A percentile compares a stretch with the other conserved stretches of the same genome.
Evolutionary conservation across 192 early-diverging fungal genomes (phyloP).

Genomic region (Phycomyces blakesleeanus): DNA sequence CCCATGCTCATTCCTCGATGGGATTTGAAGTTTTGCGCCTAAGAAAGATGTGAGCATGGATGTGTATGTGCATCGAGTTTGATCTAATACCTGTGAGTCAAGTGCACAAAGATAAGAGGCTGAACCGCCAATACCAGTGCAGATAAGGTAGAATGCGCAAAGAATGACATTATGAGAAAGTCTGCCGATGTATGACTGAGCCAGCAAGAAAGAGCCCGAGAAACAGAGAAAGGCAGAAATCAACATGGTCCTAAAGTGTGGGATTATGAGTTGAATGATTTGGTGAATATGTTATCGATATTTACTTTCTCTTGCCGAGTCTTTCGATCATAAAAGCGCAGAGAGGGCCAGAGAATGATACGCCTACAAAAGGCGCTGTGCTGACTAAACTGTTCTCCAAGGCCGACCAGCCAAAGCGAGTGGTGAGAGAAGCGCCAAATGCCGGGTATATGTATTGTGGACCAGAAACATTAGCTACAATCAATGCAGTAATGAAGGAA

Average conservation of each 20-base stretch:
- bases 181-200: slow-evolving; percentile 24
- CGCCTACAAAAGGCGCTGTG: slow-evolving; percentile 28
- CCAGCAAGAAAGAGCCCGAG: slow-evolving; percentile 19
- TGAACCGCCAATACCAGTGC: slow-evolving; percentile 20
- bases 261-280: not conserved
- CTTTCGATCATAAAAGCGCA: slow-evolving; percentile 27
- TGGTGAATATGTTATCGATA: not conserved
- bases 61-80: not conserved
- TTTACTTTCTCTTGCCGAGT: slow-evolving; percentile 12
- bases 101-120: slow-evolving; percentile 28
- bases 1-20: slow-evolving; percentile 36
- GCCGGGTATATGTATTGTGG: slow-evolving; percentile 32
- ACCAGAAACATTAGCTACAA: slow-evolving; percentile 31
- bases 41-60: not conserved
- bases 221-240: slow-evolving; percentile 20
- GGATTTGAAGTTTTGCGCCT: slow-evolving; percentile 29
- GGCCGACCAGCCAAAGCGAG: slow-evolving; percentile 26
- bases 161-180: slow-evolving; percentile 18
- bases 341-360: slow-evolving; percentile 32
- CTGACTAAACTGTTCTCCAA: slow-evolving; percentile 35
- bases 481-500: slow-evolving; percentile 27
- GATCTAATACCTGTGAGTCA: slow-evolving; percentile 27
- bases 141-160: slow-evolving; percentile 27
- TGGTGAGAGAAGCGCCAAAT: slow-evolving; percentile 22
- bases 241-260: slow-evolving; percentile 12